A percentile compares a stretch with the other conserved stretches of the same genome.
Evolutionary conservation across 2,329 filamentous ascomycete species (phyloP).

Genomic region (Thielaviopsis euricoi): DNA sequence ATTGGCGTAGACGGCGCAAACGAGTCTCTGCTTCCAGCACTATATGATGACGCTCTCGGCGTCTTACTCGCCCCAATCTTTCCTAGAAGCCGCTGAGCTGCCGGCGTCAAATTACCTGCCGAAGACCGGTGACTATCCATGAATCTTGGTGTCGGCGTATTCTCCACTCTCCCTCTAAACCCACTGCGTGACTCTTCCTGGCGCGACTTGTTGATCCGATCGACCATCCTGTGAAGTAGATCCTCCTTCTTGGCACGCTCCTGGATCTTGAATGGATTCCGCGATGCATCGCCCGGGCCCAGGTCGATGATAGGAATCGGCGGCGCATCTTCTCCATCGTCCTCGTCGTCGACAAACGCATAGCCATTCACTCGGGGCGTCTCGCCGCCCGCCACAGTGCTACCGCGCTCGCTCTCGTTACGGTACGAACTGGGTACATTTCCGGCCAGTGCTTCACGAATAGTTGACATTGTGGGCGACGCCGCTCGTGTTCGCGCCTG

Average conservation of each 20-base stretch:
- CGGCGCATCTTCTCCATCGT: slow-evolving; percentile 22
- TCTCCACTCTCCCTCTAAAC: slow-evolving; percentile 40
- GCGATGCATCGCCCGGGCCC: slow-evolving; percentile 41
- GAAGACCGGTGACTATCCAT: slow-evolving; percentile 46
- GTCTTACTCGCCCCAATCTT: slow-evolving; percentile 19
- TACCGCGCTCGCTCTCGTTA: slow-evolving; percentile 32
- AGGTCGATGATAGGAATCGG: slow-evolving; percentile 34
- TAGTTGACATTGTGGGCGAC: slow-evolving; percentile 70
- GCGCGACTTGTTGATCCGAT: slow-evolving; percentile 59
- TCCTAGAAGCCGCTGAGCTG: slow-evolving; percentile 51
- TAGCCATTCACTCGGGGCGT: slow-evolving; percentile 90
- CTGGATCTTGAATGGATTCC: slow-evolving; percentile 66
- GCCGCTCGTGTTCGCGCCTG: slow-evolving; percentile 32
- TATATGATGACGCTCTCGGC: not conserved
- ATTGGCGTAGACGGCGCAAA: slow-evolving; percentile 8
- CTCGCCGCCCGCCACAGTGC: slow-evolving; percentile 32
- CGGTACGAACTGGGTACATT: slow-evolving; percentile 44
- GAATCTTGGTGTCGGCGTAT: slow-evolving; percentile 51
- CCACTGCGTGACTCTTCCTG: slow-evolving; percentile 42
- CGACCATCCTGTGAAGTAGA: slow-evolving; percentile 74
- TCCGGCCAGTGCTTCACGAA: slow-evolving; percentile 71
- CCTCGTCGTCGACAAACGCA: slow-evolving; percentile 77
- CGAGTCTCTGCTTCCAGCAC: not conserved
- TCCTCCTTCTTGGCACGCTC: slow-evolving; percentile 62
- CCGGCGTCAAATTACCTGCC: slow-evolving; percentile 47